phyloP scores from a whole-genome alignment of 2,329 filamentous ascomycete species.

The Diaporthe aspalathi region DNA sequence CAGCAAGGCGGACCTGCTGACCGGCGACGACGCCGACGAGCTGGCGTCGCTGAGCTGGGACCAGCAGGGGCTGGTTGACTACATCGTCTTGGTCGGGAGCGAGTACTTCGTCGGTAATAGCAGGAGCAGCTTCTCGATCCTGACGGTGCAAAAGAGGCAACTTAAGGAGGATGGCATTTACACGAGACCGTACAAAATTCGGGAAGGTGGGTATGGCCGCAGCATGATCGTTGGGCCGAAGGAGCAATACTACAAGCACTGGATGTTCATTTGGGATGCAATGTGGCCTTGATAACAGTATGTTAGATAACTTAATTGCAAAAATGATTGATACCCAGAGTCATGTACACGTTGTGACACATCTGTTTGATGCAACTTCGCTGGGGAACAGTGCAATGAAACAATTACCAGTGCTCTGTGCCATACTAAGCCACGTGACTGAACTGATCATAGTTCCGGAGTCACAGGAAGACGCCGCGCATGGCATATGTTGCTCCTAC shows the following conservation, averaged over 20 bases:
- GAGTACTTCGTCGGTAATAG: slow-evolving; percentile 57
- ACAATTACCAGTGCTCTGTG: too few relatives aligned
- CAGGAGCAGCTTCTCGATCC: slow-evolving; percentile 61
- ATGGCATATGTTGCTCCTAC: too few relatives aligned
- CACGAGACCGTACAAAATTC: slow-evolving; percentile 56
- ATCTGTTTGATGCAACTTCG: too few relatives aligned
- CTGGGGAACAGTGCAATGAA: too few relatives aligned
- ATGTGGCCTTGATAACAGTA: slow-evolving; percentile 52
- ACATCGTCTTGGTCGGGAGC: slow-evolving; percentile 53
- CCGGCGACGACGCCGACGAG: slow-evolving; percentile 43
- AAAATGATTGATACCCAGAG: not conserved
- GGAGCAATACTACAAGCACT: slow-evolving; percentile 59
- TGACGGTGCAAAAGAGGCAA: slow-evolving; percentile 58
- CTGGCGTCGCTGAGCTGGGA: slow-evolving; percentile 56
- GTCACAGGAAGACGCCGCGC: too few relatives aligned
- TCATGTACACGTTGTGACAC: not conserved
- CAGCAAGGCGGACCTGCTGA: slow-evolving; percentile 53
- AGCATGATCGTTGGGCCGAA: slow-evolving; percentile 58
- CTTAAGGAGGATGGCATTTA: slow-evolving; percentile 54
- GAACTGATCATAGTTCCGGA: too few relatives aligned
- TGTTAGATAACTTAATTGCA: not conserved
- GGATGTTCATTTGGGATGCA: slow-evolving; percentile 61
- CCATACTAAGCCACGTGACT: too few relatives aligned
- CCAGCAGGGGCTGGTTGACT: slow-evolving; percentile 57
- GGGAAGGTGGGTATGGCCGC: slow-evolving; percentile 54